Evolutionary conservation across 2,329 filamentous ascomycete species (phyloP), one percentile per base, ranked within the genome.

Genomic region (Metarhizium guizhouense): DNA sequence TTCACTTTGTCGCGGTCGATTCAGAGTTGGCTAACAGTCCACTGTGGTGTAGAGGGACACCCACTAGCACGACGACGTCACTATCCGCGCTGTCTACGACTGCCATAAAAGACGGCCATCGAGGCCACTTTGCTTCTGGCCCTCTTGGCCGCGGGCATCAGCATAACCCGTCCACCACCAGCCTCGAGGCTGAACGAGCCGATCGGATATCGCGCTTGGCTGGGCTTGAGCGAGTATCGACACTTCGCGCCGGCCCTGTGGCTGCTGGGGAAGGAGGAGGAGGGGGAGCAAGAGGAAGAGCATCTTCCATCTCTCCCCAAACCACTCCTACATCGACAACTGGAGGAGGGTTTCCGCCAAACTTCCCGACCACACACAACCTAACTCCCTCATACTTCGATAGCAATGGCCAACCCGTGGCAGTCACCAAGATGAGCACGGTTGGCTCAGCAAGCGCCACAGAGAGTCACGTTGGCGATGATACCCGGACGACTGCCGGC

Each of bases 51-150:
- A 58, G 56, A 54, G 92, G 93, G 65, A 97, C 93, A 3, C 93
- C 93, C 3, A 96, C 94, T 61, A 95, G 90, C 62, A 87, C 88
- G 45, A 95, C 90, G 3, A 96, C 92, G 13, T 95, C 91, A 53
- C 86, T 97, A 65, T 96, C 90, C 30, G 86, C 91, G 45, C 81
- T 97, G 51, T 95, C 90, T 16, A 96, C 93, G 18, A 94, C 90
- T 13, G 93, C 93, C 53, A 96, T 96, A 78, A 96, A 96, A 73
- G 93, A 97, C 68, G 93, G 93, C 63, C 90, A 96, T 67, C 88
- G 90, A 58, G 93, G 93, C 60, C 84, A 91, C 67, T 79, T 86
- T 32, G 82, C 84, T 32, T 80, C 60, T 25, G 67, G 67, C 8
- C 63, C 71, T 56, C 77, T 80, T 56, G 76, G 77, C 59, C 82